Conservation (phyloP, 495 filamentous ascomycete species). For the Pyronema omphalodes region DNA sequence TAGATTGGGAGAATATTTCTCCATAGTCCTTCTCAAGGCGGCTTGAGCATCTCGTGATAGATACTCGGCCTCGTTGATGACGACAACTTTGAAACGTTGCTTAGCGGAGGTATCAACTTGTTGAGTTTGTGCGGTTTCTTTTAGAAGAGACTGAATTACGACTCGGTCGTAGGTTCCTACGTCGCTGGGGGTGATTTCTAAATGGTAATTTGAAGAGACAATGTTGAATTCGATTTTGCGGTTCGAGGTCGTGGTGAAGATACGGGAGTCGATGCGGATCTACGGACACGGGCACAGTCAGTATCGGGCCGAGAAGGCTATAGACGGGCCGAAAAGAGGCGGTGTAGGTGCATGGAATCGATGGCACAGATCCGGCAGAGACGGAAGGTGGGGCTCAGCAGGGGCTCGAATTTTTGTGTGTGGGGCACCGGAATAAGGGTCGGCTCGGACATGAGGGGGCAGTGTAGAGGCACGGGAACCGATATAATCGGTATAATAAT, state of each 20-base stretch:
- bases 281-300: background rate
- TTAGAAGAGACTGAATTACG: slow-evolving; percentile 84
- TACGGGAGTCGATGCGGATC: slow-evolving; percentile 89
- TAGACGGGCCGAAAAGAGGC: background rate
- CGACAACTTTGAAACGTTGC: slow-evolving; percentile 92
- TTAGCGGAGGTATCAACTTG: slow-evolving; percentile 80
- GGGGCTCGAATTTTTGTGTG: background rate
- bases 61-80: slow-evolving; percentile 98
- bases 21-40: slow-evolving; percentile 87
- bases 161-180: slow-evolving; percentile 95
- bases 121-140: slow-evolving; percentile 96
- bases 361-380: too few species aligned
- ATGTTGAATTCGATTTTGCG: slow-evolving; percentile 99
- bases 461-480: too few species aligned
- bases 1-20: slow-evolving; percentile 94
- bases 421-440: background rate
- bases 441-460: background rate
- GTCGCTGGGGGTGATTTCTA: slow-evolving; percentile 94
- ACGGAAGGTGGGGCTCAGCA: background rate
- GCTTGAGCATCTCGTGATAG: slow-evolving; percentile 89
- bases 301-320: background rate
- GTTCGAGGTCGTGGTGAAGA: slow-evolving; percentile 88
- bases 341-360: background rate
- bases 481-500: too few species aligned
- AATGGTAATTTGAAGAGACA: slow-evolving; percentile 83